Evolutionary conservation across 805 yeast species (phyloP), one percentile per base, ranked within the genome.

Genomic region (Saitoella complicata): DNA sequence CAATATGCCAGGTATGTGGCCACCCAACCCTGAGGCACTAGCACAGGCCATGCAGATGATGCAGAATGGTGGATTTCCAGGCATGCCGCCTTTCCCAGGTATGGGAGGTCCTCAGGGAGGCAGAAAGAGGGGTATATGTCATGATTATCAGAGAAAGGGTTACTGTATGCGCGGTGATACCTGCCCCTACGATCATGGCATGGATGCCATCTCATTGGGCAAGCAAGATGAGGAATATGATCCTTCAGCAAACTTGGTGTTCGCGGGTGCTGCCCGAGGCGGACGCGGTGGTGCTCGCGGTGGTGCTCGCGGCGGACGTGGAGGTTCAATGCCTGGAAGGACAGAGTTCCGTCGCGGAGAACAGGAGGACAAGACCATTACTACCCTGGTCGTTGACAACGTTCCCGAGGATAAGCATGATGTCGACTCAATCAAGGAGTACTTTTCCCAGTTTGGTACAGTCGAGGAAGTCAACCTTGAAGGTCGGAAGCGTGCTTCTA

Each of bases 371-470:
- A 43, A 43, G 34, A 53, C 57, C 11, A 62, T 61, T 47, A 49
- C 51, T 30, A 49, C 54, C 37, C 56, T 70, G 5, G 57, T 70
- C 1, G 64, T 71, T 6, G 70, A 71, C 32, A 62, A 64, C 38
- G 44, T 70, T 7, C 75, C 75, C 10, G 53, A 52, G 2, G 73
- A 70, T 35, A 59, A 63, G 47, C 56, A 69, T 32, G 56, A 60
- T 39, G 68, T 65, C 42, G 54, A 46, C 9, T 43, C 45, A 1
- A 33, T 70, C 1, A 52, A 60, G 36, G 52, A 53, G 6, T 68
- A 61, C 49, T 70, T 70, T 51, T 51, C 58, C n/a, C 52, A 59
- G 48, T 70, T 69, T 53, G 75, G 75, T 8, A 56, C 50, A 1
- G 47, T 70, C 13, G 48, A 45, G 5, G 43, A 39, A 4, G 58